Conservation (phyloP, 495 filamentous ascomycete genomes). For the Hypoxylon rickii region DNA sequence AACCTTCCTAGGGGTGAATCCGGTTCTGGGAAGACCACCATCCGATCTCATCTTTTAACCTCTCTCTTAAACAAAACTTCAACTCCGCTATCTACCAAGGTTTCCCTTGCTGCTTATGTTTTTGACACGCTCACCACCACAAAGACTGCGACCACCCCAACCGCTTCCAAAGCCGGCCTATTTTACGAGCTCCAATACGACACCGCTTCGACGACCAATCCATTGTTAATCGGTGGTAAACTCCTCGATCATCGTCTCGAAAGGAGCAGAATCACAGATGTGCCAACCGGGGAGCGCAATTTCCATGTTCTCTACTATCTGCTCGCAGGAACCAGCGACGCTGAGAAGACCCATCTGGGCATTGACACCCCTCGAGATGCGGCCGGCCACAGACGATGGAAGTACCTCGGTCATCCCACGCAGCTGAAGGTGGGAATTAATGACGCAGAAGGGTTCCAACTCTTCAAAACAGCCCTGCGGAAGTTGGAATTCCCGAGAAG, state of each 20-base stretch:
- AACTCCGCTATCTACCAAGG: conserved; percentile 87
- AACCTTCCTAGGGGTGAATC: conserved; percentile 83
- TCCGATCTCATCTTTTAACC: conserved; percentile 84
- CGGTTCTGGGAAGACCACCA: conserved; percentile 91
- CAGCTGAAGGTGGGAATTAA: conserved; percentile 97
- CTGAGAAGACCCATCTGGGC: conserved; percentile 87
- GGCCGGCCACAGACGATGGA: conserved; percentile 79
- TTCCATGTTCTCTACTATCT: conserved; percentile 97
- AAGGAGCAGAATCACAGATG: conserved; percentile 82
- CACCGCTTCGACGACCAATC: conserved; percentile 76
- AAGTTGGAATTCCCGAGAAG: conserved; percentile 91
- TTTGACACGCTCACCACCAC: conserved; percentile 97
- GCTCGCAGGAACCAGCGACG: conserved; percentile 84
- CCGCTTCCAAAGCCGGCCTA: conserved; percentile 91
- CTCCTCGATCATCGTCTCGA: conserved; percentile 91
- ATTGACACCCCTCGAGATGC: conserved; percentile 65
- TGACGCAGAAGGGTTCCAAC: conserved; percentile 91
- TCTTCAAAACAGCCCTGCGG: conserved; percentile 93
- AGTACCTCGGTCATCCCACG: conserved; percentile 93
- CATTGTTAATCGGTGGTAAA: conserved; percentile 89
- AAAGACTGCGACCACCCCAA: conserved; percentile 94
- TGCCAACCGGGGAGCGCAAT: conserved; percentile 93
- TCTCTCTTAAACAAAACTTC: conserved; percentile 84
- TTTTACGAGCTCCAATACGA: conserved; percentile 97
- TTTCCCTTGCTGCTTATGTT: conserved; percentile 90